Conservation (phyloP, 441 rosid species). For the Theobroma grandiflorum region DNA sequence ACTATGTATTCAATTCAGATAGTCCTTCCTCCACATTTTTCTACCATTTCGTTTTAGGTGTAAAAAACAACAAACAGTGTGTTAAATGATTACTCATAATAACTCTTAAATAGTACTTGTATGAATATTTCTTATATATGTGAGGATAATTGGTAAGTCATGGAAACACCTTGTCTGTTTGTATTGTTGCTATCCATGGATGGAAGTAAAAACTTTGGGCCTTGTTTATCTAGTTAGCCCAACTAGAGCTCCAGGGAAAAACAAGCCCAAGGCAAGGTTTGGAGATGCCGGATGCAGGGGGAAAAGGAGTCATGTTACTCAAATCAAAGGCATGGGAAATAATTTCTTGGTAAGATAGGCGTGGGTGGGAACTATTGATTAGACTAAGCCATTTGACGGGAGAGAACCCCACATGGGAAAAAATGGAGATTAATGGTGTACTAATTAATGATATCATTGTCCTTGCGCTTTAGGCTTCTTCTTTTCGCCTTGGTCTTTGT, state of each 20-base stretch:
- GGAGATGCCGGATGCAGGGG: conserved; percentile 9
- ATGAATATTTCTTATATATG: background rate
- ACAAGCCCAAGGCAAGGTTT: conserved; percentile 20
- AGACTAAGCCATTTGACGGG: conserved; percentile 43
- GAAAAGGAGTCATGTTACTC: conserved; percentile 38
- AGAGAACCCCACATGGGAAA: conserved; percentile 45
- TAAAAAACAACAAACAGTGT: too few relatives aligned
- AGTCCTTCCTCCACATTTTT: too few relatives aligned
- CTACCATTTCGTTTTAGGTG: too few relatives aligned
- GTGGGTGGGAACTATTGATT: conserved; percentile 21
- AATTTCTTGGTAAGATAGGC: background rate
- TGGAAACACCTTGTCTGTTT: background rate
- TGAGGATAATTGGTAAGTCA: background rate
- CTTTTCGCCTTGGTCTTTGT: conserved; percentile 21
- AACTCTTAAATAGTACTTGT: too few relatives aligned
- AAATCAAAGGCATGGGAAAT: conserved; percentile 30
- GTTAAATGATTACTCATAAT: too few relatives aligned
- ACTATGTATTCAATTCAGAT: background rate
- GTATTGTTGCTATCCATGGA: too few relatives aligned
- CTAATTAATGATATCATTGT: conserved; percentile 32
- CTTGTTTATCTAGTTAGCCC: background rate
- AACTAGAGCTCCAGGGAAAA: background rate
- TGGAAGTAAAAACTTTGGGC: background rate
- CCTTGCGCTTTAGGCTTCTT: conserved; percentile 32
- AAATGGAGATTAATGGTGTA: conserved; percentile 23